A percentile compares a stretch with the other conserved stretches of the same genome.
Conservation (phyloP, 2,329 filamentous ascomycete species). For the Pseudogymnoascus sp. region DNA sequence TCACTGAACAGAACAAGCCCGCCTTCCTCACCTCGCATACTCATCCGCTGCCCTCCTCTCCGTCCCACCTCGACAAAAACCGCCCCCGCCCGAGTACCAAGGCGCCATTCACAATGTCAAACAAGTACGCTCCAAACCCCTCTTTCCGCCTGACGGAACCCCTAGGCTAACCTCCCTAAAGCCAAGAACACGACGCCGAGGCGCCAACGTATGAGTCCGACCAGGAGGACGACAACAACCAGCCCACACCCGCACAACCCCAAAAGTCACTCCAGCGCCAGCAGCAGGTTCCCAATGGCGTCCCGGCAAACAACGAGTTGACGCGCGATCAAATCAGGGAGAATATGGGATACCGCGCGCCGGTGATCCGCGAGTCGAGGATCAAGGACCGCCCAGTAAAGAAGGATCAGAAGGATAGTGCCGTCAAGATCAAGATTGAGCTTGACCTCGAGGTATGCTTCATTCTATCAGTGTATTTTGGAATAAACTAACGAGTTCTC, state of each 20-base stretch:
- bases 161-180: not conserved
- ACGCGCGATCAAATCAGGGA: constrained; percentile 15
- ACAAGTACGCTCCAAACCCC: not conserved
- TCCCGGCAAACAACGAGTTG: not conserved
- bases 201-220: not conserved
- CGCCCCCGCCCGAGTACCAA: not conserved
- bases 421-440: constrained; percentile 35
- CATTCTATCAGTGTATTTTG: constrained; percentile 20
- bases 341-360: constrained; percentile 23
- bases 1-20: not conserved
- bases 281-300: not conserved
- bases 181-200: not conserved
- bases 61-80: not conserved
- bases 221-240: not conserved
- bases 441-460: constrained; percentile 30
- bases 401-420: constrained; percentile 30
- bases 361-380: constrained; percentile 29
- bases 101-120: not conserved
- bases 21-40: not conserved
- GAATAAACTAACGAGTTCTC: constrained; percentile 11
- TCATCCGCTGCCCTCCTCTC: not conserved
- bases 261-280: not conserved
- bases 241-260: not conserved
- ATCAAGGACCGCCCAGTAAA: constrained; percentile 32
- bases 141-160: not conserved